Percentiles rank a stretch among this genome's conserved stretches.
Conservation (phyloP, 176 grass and related monocot genomes). For the Oryza punctata region DNA sequence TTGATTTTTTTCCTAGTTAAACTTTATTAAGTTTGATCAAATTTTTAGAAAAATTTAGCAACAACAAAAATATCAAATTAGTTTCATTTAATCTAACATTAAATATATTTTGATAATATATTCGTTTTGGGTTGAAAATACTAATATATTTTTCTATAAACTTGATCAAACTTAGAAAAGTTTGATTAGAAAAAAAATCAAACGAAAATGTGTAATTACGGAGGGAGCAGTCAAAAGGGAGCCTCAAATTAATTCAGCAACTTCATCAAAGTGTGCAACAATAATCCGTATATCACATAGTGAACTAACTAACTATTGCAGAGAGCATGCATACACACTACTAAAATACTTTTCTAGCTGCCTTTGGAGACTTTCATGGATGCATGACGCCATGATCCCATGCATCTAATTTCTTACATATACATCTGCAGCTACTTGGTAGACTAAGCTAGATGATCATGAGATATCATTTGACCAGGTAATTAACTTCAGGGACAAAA, state of each 20-base stretch:
- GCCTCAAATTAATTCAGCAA: not conserved
- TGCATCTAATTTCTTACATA: not conserved
- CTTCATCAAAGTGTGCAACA: not conserved
- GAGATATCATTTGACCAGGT: conserved; percentile 14
- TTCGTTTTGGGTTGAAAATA: too few species aligned
- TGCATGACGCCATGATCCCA: not conserved
- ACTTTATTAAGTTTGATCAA: too few species aligned
- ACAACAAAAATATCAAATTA: too few species aligned
- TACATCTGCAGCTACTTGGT: not conserved
- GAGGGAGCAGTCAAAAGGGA: not conserved
- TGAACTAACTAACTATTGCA: not conserved
- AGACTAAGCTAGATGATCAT: not conserved
- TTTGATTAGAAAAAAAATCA: too few species aligned
- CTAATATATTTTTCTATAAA: too few species aligned
- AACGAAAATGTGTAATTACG: too few species aligned
- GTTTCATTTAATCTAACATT: too few species aligned
- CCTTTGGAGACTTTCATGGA: not conserved
- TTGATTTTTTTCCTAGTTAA: too few species aligned
- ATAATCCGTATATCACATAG: not conserved
- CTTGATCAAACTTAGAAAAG: too few species aligned
- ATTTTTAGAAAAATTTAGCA: too few species aligned
- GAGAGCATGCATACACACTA: not conserved
- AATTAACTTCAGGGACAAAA: not conserved
- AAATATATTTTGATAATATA: too few species aligned
- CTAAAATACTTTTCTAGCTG: not conserved